Evolutionary conservation across 108 stramenopile species (phyloP), one percentile per base, ranked within the genome.

Genomic region (Epipyxis sp.): DNA sequence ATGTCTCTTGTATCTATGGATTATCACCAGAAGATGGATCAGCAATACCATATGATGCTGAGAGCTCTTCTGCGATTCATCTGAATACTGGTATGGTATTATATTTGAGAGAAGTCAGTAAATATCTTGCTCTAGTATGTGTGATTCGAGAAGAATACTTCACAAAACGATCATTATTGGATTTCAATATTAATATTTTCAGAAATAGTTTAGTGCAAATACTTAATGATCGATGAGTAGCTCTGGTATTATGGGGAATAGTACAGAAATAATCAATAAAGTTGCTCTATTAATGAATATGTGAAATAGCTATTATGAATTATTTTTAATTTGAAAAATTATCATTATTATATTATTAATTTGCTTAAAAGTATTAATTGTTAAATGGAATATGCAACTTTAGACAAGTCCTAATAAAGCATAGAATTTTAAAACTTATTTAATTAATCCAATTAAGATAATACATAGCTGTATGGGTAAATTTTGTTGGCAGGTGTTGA

Each of bases 1-100:
- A 99, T 89, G 94, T 98, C 0, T 94, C 95, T 77, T 95, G 96
- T 40, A 99, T 99, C 59, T 99, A 99, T 79, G 97, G 97, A 1
- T 72, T 90, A 10, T 30, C 43, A 25, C 83, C 82, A 1, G 83
- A 84, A 39, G 83, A 84, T 39, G 77, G 58, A 25, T 81, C 85
- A 40, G 72, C 59, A 44, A 90, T 92, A 16, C 94, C 95, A 16
- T 98, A 97, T 79, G 97, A 98, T 82, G 85, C 80, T 40, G 89
- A 93, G 77, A 91, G 90, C 61, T 90, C 94, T 29, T 93, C 93
- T 77, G 92, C 94, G 59, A 96, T 98, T 79, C 90, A 91, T 59
- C 87, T 98, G 30, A 94, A 92, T 85, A 95, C 96, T 77, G 94
- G 93, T 72, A 94, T 94, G 90, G 93, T 95, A 0, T 84, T 97